Evolutionary conservation across 345 rosid genomes (phyloP), one percentile per base, ranked within the genome.

Genomic region (Acer negundo): DNA sequence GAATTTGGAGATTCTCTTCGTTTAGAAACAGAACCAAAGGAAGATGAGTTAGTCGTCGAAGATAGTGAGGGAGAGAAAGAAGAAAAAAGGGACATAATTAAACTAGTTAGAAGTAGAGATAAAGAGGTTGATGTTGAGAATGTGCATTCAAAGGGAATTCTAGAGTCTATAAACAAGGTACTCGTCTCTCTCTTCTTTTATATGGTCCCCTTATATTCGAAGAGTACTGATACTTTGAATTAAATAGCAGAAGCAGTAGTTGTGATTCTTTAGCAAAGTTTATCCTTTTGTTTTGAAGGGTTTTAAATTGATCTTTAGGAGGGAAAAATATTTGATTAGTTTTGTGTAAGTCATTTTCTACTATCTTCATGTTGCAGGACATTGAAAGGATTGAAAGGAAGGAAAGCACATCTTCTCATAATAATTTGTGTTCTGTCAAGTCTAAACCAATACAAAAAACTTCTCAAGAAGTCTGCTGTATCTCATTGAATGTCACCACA

Each of bases 41-140:
- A 66, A 55, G 84, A 83, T 77, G 71, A 24, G 0, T 64, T 72
- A 70, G 70, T 64, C 67, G 68, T 80, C 70, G 87, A 77, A 28
- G 90, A 82, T 28, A 81, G 81, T 23, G 81, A 81, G 19, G 56
- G 49, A 23, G 83, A 77, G 79, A 74, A 77, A 17, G 80, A 68
- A 72, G 69, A 12, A 26, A 58, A 78, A 66, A 49, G 24, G 1
- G 61, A 65, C n/a, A 65, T 74, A 23, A 55, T 73, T 42, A 58
- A 67, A 56, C 69, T 80, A 78, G 40, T 47, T 58, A 53, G 61
- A 74, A 72, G 49, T 78, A 72, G 74, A 62, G 47, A 76, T 81
- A 77, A 80, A 78, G 58, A 20, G 63, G 9, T 38, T 65, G n/a
- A 75, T 72, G 70, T 22, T 69, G 78, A 71, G 80, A 75, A 68